These are phyloP conservation scores for Aspergillus sp. DNA, from an alignment of 2,329 filamentous ascomycete genomes.

Conservation along the genomic window DNA sequence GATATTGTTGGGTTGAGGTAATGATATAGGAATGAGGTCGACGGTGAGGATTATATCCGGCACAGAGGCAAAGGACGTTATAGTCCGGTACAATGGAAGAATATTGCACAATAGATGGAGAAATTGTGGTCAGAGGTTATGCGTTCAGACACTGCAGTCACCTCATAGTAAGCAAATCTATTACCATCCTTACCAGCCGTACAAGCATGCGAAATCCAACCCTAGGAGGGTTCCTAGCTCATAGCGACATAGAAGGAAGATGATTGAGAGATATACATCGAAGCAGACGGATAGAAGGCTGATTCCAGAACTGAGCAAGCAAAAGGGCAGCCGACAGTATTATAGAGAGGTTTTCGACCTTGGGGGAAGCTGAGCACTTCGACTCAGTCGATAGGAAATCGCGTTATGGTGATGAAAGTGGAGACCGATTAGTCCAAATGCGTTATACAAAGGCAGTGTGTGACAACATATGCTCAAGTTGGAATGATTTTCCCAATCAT, in stretches of 20 bases:
- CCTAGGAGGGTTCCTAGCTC: background rate
- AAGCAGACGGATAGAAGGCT: background rate
- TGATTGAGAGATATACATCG: background rate
- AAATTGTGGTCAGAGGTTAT: background rate
- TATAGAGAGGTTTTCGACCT: constrained; percentile 2
- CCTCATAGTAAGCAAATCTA: constrained; percentile 13
- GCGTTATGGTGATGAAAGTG: background rate
- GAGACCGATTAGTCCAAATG: constrained; percentile 5
- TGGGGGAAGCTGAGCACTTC: constrained; percentile 5
- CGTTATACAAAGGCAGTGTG: constrained; percentile 10
- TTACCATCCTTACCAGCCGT: constrained; percentile 10
- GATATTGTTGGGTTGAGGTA: background rate
- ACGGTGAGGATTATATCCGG: background rate
- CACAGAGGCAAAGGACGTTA: background rate
- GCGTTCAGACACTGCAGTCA: constrained; percentile 6
- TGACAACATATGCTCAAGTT: constrained; percentile 6
- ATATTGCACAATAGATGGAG: constrained; percentile 5
- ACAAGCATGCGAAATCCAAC: background rate
- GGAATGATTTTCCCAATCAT: background rate
- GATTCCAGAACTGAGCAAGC: background rate
- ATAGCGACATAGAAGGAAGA: background rate
- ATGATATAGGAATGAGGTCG: background rate
- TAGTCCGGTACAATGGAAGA: background rate
- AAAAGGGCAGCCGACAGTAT: background rate
- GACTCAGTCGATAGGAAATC: background rate